Evolutionary conservation across 495 filamentous ascomycete genomes (phyloP), one percentile per base, ranked within the genome.

Genomic region (Penicillium angulare): DNA sequence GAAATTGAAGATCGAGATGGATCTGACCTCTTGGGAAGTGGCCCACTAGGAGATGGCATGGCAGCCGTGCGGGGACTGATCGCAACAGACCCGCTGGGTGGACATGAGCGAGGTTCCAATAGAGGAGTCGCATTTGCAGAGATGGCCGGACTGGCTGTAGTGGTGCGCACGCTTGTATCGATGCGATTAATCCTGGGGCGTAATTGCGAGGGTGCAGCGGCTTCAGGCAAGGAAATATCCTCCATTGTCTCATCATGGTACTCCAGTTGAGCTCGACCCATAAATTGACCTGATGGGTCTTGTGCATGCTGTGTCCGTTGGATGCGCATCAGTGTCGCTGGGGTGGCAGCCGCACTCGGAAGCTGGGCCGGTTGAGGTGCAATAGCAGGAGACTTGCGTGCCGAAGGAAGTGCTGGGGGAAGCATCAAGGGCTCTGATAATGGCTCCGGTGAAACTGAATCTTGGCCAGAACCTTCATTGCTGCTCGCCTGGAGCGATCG

Each of bases 281-380:
- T 66, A 31, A 64, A 64, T 23, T 66, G 64, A 34, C 53, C 55
- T 0, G 60, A 47, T 4, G 53, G 44, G 23, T 53, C 60, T 27
- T 56, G 63, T 3, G 49, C 39, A 46, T 68, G 72, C 26, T 68
- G 70, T 17, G 66, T 66, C 42, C 71, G 69, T 38, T 81, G 78
- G 20, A 85, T 78, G 43, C 82, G 86, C 84, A 95, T 92, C 51
- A 95, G 66, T n/a, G 89, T 90, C 13, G 89, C 88, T 0, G 90
- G 90, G 2, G 90, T 93, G 16, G 87, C 89, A 13, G 90, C 78
- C 32, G 64, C 68, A 26, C 66, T 61, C 20, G 60, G 64, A 0
- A 63, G 55, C 38, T 67, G 61, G 16, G 63, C 32, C 21, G 63
- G 40, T 21, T 76, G 71, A 1, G 71, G 71, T 45, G 66, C 65